A percentile compares a stretch with the other conserved stretches of the same genome.
Evolutionary conservation across 2,329 filamentous ascomycete species (phyloP).

Genomic region (Clathrospora elynae): DNA sequence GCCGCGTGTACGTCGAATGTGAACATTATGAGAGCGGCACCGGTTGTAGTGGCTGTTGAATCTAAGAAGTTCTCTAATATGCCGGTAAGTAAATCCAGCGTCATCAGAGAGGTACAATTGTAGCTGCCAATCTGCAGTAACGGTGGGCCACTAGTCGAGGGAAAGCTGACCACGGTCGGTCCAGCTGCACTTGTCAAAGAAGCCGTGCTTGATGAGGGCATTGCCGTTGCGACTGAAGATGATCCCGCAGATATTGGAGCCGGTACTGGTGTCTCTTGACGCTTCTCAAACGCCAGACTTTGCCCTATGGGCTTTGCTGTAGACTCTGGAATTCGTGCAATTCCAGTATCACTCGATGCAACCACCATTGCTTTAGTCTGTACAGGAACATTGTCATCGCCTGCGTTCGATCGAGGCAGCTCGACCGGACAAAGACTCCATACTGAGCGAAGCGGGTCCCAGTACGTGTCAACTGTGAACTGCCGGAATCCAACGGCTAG

Average conservation of each 20-base stretch:
- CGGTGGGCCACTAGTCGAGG: constrained; percentile 30
- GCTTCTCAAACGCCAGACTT: constrained; percentile 10
- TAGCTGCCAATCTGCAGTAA: constrained; percentile 58
- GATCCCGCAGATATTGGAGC: constrained; percentile 1
- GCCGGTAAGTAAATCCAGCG: constrained; percentile 56
- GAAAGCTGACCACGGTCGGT: constrained; percentile 24
- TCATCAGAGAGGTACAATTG: constrained; percentile 59
- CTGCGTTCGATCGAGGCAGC: constrained; percentile 47
- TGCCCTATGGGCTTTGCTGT: constrained; percentile 9
- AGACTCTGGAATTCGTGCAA: constrained; percentile 24
- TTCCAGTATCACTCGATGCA: constrained; percentile 23
- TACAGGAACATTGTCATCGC: constrained; percentile 11
- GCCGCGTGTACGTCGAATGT: constrained; percentile 66
- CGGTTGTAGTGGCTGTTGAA: constrained; percentile 59
- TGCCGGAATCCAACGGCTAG: constrained; percentile 64
- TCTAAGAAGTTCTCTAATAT: constrained; percentile 60
- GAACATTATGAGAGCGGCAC: constrained; percentile 60
- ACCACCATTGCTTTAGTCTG: constrained; percentile 18
- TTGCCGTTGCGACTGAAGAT: constrained; percentile 2
- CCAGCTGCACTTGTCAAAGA: constrained; percentile 19
- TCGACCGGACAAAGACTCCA: constrained; percentile 68
- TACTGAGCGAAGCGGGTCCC: constrained; percentile 59
- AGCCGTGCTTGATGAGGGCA: constrained; percentile 5
- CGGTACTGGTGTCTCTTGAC: constrained; percentile 17
- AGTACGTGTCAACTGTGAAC: constrained; percentile 66